Evolutionary conservation across 345 rosid species (phyloP), one percentile per base, ranked within the genome.

Genomic region (Iberis pinnata): DNA sequence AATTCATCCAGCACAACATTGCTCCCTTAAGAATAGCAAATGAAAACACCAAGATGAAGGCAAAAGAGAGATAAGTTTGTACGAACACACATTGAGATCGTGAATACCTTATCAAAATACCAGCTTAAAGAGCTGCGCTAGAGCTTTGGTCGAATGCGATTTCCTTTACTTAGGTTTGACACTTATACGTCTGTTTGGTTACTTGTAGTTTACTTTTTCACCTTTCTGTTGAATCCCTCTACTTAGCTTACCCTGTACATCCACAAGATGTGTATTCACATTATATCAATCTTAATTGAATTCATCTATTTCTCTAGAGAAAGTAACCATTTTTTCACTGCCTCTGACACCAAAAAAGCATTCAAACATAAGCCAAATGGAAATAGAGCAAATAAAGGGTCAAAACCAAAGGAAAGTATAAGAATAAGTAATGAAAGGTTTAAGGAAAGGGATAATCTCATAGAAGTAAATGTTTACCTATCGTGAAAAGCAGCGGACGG

Each of bases 1-100:
- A 61, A 92, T 56, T 92, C 99, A 71, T 88, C 99, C 66, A 92
- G 56, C 41, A 92, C 97, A 46, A 92, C 99, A 63, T 88, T 92
- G 54, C 97, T 85, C 69, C 99, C 97, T 88, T 32, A 49, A 74
- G 13, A 39, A 29, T 18, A 44, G 14, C 5, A 61, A 51, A 60
- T n/a, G n/a, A 49, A 11, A 31, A 41, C 26, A 43, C n/a, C 35
- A 60, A 16, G 4, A 43, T 14, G n/a, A 36, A 45, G 47, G n/a
- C 2, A 1, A 48, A 18, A 22, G 13, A 42, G 12, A 41, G 32
- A 31, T 10, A 63, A 92, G 97, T 78, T 83, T 92, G 61, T 92
- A 97, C n/a, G n/a, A n/a, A n/a, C n/a, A n/a, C n/a, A n/a, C n/a
- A n/a, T n/a, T n/a, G n/a, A n/a, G n/a, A n/a, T n/a, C n/a, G n/a